These are phyloP conservation scores for Rhizopus arrhizus DNA, from an alignment of 371 early-diverging fungal species.

Conservation along the genomic window DNA sequence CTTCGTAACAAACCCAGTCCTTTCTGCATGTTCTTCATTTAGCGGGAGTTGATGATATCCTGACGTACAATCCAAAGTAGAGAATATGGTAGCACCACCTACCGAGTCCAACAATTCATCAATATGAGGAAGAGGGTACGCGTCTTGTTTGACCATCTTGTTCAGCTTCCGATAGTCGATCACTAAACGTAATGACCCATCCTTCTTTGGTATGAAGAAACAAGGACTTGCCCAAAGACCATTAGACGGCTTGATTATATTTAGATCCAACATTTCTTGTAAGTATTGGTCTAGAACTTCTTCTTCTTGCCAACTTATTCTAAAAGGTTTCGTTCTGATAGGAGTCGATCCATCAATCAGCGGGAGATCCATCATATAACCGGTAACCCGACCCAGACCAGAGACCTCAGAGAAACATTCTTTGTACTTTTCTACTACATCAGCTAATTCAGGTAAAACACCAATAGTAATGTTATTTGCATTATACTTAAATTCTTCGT, in stretches of 20 bases:
- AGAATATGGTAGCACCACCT: too few relatives aligned
- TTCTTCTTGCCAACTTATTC: constrained; percentile 25
- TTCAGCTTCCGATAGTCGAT: constrained; percentile 49
- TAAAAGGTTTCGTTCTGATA: constrained; percentile 13
- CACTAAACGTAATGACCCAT: constrained; percentile 23
- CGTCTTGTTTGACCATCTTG: constrained; percentile 23
- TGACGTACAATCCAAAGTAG: too few relatives aligned
- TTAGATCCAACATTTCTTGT: constrained; percentile 17
- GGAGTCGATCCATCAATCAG: constrained; percentile 7
- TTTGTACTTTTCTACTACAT: constrained; percentile 3
- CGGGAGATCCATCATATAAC: not conserved
- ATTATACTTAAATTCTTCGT: not conserved
- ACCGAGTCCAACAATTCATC: too few relatives aligned
- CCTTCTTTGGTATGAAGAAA: constrained; percentile 52
- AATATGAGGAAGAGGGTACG: too few relatives aligned
- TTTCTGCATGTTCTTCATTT: too few relatives aligned
- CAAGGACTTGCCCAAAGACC: constrained; percentile 40
- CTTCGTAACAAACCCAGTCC: too few relatives aligned
- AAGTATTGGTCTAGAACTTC: constrained; percentile 6
- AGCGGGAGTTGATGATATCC: too few relatives aligned
- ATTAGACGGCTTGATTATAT: constrained; percentile 17
- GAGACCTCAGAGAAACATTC: constrained; percentile 19
- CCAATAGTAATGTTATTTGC: constrained; percentile 7
- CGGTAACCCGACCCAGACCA: constrained; percentile 11
- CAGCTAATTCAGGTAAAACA: not conserved